Conservation (phyloP, 805 yeast species). For the Tanozyma kutaoensis region DNA sequence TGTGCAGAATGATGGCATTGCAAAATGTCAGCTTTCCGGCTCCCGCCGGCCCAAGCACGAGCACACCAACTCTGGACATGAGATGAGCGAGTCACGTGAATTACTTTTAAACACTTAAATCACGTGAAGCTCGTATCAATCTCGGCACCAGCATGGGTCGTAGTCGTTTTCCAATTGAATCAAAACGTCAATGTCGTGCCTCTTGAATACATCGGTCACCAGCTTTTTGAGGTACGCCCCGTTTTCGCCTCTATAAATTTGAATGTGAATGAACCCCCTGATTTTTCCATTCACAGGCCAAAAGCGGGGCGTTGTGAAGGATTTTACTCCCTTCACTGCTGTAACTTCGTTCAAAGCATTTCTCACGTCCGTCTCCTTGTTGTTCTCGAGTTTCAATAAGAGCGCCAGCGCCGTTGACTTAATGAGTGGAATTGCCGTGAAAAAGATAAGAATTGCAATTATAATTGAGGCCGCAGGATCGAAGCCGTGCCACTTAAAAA, state of each 20-base stretch:
- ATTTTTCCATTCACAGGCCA: constrained; percentile 49
- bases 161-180: constrained; percentile 58
- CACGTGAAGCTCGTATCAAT: too few species aligned
- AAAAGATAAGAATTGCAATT: constrained; percentile 68
- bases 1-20: constrained; percentile 71
- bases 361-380: constrained; percentile 50
- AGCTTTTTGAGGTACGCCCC: constrained; percentile 44
- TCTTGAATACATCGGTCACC: constrained; percentile 40
- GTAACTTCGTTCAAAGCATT: constrained; percentile 56
- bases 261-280: constrained; percentile 73
- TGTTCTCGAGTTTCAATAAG: constrained; percentile 44
- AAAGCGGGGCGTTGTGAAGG: constrained; percentile 82
- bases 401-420: constrained; percentile 68
- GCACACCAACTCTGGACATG: constrained; percentile 92
- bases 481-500: constrained; percentile 59
- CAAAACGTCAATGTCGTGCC: constrained; percentile 37
- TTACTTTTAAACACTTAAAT: too few species aligned
- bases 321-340: constrained; percentile 63
- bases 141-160: constrained; percentile 58
- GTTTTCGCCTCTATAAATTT: constrained; percentile 54
- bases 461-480: constrained; percentile 89
- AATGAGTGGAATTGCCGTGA: constrained; percentile 75
- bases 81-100: too few species aligned
- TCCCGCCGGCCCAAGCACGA: constrained; percentile 96
- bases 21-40: constrained; percentile 93